Conservation (phyloP, 2,329 filamentous ascomycete genomes). For the Cercospora nicotianae region DNA sequence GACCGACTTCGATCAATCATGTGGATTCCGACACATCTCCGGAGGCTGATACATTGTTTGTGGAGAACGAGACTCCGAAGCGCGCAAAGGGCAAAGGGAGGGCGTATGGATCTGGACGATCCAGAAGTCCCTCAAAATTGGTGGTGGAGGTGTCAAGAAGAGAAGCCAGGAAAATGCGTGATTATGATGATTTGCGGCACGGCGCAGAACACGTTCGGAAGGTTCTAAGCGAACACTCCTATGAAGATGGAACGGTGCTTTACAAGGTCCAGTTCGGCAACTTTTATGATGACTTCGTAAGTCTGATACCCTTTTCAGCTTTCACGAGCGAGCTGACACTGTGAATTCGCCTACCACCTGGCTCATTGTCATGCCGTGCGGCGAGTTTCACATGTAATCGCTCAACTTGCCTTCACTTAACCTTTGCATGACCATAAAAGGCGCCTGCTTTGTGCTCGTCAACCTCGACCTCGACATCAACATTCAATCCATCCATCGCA, state of each 20-base stretch:
- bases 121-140: conserved; percentile 2
- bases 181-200: conserved; percentile 33
- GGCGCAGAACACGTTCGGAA: conserved; percentile 39
- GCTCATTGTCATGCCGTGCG: neutral
- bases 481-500: neutral
- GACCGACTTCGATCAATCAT: conserved; percentile 14
- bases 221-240: conserved; percentile 43
- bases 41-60: conserved; percentile 8
- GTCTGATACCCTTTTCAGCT: neutral
- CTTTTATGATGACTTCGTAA: conserved; percentile 44
- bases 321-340: neutral
- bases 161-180: conserved; percentile 22
- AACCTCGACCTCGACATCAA: neutral
- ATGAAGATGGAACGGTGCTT: conserved; percentile 34
- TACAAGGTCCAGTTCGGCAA: conserved; percentile 49
- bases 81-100: conserved; percentile 7
- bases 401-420: neutral
- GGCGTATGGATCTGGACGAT: neutral
- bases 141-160: conserved; percentile 22
- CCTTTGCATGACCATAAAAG: neutral
- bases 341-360: neutral
- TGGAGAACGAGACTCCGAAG: conserved; percentile 16
- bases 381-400: neutral
- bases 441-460: neutral
- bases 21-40: conserved; percentile 16